These are phyloP conservation scores for Pyrenophora graminea DNA, from an alignment of 2,329 filamentous ascomycete genomes.

Conservation along the genomic window DNA sequence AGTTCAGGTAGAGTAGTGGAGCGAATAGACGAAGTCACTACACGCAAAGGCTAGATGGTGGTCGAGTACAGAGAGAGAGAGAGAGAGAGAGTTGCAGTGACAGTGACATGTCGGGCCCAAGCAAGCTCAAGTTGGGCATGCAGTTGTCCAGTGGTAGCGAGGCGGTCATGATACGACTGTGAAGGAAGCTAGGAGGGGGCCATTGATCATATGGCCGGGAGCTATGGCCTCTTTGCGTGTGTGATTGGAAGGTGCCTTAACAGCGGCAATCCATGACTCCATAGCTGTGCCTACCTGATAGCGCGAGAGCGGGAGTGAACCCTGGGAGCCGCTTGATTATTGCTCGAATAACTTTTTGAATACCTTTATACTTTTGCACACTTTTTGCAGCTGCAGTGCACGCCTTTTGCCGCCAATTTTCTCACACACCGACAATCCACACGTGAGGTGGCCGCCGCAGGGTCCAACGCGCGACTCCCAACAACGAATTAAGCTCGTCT, in stretches of 20 bases:
- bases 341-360: not conserved
- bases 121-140: too few relatives aligned
- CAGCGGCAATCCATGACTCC: slow-evolving; percentile 19
- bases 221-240: slow-evolving; percentile 18
- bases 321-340: not conserved
- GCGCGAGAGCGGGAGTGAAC: slow-evolving; percentile 11
- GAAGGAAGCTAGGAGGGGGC: slow-evolving; percentile 8
- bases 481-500: slow-evolving; percentile 21
- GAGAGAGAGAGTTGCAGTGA: too few relatives aligned
- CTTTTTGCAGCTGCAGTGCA: not conserved
- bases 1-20: slow-evolving; percentile 29
- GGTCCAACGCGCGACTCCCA: slow-evolving; percentile 18
- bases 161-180: slow-evolving; percentile 1
- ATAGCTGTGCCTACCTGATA: slow-evolving; percentile 16
- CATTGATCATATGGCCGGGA: slow-evolving; percentile 10
- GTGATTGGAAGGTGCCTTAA: slow-evolving; percentile 18
- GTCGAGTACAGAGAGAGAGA: too few relatives aligned
- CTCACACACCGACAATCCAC: slow-evolving; percentile 7
- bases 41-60: not conserved
- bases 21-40: slow-evolving; percentile 29
- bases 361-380: slow-evolving; percentile 5
- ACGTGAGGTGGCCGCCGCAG: slow-evolving; percentile 17
- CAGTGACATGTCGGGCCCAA: too few relatives aligned
- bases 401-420: slow-evolving; percentile 4
- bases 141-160: not conserved